Conservation (phyloP, 2,329 filamentous ascomycete genomes). For the Clonostachys rosea region DNA sequence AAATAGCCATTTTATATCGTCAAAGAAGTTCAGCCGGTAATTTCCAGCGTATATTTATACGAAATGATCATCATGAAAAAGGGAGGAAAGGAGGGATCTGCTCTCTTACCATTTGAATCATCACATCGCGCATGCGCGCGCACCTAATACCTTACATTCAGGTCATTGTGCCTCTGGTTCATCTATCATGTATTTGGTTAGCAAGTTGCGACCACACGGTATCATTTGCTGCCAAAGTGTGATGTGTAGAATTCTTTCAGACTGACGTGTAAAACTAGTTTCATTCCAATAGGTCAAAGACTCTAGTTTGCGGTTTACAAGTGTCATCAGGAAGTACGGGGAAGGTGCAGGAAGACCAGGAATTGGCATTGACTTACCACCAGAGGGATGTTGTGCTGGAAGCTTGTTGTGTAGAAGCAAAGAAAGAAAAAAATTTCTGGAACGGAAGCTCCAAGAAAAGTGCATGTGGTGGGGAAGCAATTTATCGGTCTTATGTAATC, state of each 20-base stretch:
- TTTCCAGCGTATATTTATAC: slow-evolving; percentile 77
- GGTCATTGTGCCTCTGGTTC: too few species aligned
- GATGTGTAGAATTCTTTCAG: slow-evolving; percentile 52
- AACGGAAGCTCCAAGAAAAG: slow-evolving; percentile 7
- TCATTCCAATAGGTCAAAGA: slow-evolving; percentile 90
- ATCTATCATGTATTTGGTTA: too few species aligned
- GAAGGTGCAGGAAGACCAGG: slow-evolving; percentile 2
- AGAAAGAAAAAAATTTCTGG: slow-evolving; percentile 14
- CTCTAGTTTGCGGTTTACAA: slow-evolving; percentile 90
- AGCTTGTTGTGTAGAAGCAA: slow-evolving; percentile 10
- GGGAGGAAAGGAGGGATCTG: background rate
- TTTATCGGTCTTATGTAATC: slow-evolving; percentile 10
- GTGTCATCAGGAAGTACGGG: slow-evolving; percentile 68
- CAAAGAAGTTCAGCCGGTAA: slow-evolving; percentile 88
- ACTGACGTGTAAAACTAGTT: slow-evolving; percentile 90
- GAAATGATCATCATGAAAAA: slow-evolving; percentile 58
- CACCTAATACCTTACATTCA: too few species aligned
- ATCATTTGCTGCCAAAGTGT: slow-evolving; percentile 2
- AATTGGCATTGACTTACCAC: slow-evolving; percentile 9
- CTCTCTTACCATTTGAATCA: too few species aligned
- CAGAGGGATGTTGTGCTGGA: slow-evolving; percentile 1
- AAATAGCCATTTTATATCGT: slow-evolving; percentile 83
- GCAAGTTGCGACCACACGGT: too few species aligned
- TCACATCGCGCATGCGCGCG: too few species aligned
- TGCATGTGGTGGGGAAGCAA: slow-evolving; percentile 5